Conservation (phyloP, 2,329 filamentous ascomycete species). For the Pyrenophora seminiperda region DNA sequence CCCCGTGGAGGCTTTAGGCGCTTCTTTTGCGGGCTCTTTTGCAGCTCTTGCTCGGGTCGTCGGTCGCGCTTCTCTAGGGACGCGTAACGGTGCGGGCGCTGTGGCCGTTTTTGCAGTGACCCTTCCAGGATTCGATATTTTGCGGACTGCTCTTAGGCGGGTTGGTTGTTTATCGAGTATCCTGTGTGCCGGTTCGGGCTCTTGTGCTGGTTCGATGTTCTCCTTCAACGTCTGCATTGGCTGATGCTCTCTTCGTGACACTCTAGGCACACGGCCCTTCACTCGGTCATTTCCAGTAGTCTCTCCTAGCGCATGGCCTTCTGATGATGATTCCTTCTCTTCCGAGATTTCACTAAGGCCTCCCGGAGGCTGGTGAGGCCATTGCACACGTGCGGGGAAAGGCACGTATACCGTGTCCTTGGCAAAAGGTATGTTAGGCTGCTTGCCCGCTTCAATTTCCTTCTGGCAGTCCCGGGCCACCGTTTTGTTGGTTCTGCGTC, state of each 20-base stretch:
- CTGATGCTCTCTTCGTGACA: slow-evolving; percentile 32
- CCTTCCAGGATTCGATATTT: slow-evolving; percentile 43
- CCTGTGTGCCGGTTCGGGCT: slow-evolving; percentile 34
- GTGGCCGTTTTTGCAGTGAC: slow-evolving; percentile 39
- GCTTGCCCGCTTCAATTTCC: slow-evolving; percentile 54
- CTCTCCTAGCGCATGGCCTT: slow-evolving; percentile 50
- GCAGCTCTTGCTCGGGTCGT: slow-evolving; percentile 33
- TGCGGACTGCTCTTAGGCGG: slow-evolving; percentile 42
- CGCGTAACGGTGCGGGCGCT: slow-evolving; percentile 35
- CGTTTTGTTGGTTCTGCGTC: slow-evolving; percentile 55
- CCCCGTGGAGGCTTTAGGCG: slow-evolving; percentile 29
- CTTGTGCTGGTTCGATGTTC: slow-evolving; percentile 42
- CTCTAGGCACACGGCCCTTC: slow-evolving; percentile 34
- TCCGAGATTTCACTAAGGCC: slow-evolving; percentile 49
- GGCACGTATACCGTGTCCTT: slow-evolving; percentile 56
- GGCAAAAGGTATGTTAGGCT: slow-evolving; percentile 57
- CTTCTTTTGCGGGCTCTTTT: slow-evolving; percentile 30
- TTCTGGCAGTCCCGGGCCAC: slow-evolving; percentile 57
- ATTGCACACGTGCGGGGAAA: slow-evolving; percentile 49
- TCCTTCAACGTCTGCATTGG: slow-evolving; percentile 43
- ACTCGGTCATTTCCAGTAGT: slow-evolving; percentile 53
- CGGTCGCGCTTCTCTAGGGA: slow-evolving; percentile 36
- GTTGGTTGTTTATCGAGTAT: slow-evolving; percentile 45
- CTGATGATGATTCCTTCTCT: slow-evolving; percentile 48
- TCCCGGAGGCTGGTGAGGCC: slow-evolving; percentile 40